Percentiles rank a stretch among this genome's conserved stretches.
Conservation (phyloP, 2,329 filamentous ascomycete species). For the Xylariaceae sp. region DNA sequence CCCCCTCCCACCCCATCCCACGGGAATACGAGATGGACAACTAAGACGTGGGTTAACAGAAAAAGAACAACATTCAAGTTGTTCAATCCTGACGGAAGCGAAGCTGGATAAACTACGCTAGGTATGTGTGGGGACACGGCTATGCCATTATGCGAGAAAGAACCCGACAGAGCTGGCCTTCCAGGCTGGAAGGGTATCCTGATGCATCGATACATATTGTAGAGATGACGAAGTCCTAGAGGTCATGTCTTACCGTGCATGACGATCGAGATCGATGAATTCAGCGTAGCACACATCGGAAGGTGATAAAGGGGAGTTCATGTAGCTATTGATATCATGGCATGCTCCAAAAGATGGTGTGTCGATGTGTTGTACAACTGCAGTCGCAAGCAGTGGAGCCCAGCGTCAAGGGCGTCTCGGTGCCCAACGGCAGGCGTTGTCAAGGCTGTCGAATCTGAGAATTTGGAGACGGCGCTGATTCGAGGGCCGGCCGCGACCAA, state of each 20-base stretch:
- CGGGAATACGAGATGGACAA: slow-evolving; percentile 10
- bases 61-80: slow-evolving; percentile 88
- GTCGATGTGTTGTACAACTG: slow-evolving; percentile 56
- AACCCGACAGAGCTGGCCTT: slow-evolving; percentile 11
- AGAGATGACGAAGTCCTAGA: slow-evolving; percentile 10
- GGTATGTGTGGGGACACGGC: slow-evolving; percentile 20
- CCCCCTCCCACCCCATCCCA: too few species aligned
- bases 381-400: slow-evolving; percentile 40
- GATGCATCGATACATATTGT: slow-evolving; percentile 13
- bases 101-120: slow-evolving; percentile 24
- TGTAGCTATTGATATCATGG: slow-evolving; percentile 37
- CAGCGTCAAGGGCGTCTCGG: slow-evolving; percentile 52
- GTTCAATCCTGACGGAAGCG: slow-evolving; percentile 68
- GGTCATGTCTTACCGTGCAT: slow-evolving; percentile 25
- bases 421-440: slow-evolving; percentile 54
- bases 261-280: slow-evolving; percentile 32
- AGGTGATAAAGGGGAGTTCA: slow-evolving; percentile 31
- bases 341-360: slow-evolving; percentile 41
- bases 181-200: slow-evolving; percentile 9
- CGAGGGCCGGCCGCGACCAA: slow-evolving; percentile 35
- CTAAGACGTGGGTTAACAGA: slow-evolving; percentile 57
- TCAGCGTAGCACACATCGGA: slow-evolving; percentile 31
- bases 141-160: slow-evolving; percentile 18
- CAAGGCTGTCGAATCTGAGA: slow-evolving; percentile 44
- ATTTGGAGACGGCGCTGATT: slow-evolving; percentile 35